Conservation (phyloP, 1,139 yeast species). For the Magnusiomyces suaveolens region DNA sequence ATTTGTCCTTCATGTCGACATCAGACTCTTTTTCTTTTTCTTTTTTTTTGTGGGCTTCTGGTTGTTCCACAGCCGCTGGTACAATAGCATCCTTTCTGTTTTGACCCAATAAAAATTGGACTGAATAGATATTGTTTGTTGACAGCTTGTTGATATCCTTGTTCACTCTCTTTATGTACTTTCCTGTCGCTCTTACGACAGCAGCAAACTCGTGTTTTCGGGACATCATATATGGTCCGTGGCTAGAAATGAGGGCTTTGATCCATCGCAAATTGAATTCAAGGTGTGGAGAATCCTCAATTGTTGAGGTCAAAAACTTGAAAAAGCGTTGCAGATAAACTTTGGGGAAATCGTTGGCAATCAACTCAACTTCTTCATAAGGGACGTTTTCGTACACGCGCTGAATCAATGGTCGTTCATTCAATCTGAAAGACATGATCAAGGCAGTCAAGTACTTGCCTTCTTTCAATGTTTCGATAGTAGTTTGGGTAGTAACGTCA, state of each 20-base stretch:
- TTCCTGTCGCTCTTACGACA: constrained; percentile 59
- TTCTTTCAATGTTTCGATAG: constrained; percentile 51
- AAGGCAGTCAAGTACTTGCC: constrained; percentile 71
- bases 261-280: constrained; percentile 84
- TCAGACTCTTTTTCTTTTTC: constrained; percentile 7
- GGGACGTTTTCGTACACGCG: constrained; percentile 73
- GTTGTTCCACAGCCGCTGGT: background rate
- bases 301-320: constrained; percentile 58
- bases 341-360: constrained; percentile 58
- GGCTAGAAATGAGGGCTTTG: constrained; percentile 52
- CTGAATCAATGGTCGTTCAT: constrained; percentile 66
- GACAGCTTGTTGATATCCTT: constrained; percentile 58
- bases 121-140: constrained; percentile 49
- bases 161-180: constrained; percentile 65
- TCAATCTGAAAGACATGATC: constrained; percentile 88
- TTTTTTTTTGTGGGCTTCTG: background rate
- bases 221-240: constrained; percentile 63
- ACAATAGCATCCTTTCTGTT: constrained; percentile 5
- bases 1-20: constrained; percentile 10
- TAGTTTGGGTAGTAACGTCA: constrained; percentile 79
- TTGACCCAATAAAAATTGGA: constrained; percentile 29
- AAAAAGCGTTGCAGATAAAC: constrained; percentile 65
- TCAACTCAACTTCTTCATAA: constrained; percentile 55
- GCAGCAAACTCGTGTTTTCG: constrained; percentile 58
- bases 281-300: constrained; percentile 71